Percentiles rank a stretch among this genome's conserved stretches.
Conservation (phyloP, 768 basidiomycete genomes). For the Suillus placidus region DNA sequence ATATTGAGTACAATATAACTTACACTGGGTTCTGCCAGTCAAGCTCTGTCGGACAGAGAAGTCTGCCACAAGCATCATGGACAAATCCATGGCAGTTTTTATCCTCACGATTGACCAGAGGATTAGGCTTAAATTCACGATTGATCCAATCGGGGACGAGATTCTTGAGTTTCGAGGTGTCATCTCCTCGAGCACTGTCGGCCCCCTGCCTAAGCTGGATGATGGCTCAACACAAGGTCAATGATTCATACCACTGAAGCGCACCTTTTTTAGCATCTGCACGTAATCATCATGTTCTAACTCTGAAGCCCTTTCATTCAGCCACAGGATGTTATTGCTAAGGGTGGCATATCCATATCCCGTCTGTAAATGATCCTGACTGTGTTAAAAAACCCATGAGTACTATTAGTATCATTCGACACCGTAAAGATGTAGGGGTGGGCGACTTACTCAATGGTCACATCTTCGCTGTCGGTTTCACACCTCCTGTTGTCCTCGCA, state of each 20-base stretch:
- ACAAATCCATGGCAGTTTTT: no score
- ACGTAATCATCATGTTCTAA: neutral
- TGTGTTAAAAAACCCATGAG: neutral
- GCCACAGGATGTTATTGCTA: neutral
- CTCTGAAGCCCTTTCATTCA: neutral
- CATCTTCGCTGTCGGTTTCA: neutral
- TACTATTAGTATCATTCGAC: no score
- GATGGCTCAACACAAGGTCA: accelerated
- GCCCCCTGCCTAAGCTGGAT: neutral
- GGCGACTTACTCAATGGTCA: neutral
- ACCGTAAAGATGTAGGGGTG: no score
- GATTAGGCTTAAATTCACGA: no score
- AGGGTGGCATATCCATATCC: neutral
- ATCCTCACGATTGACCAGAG: no score
- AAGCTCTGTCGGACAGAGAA: no score
- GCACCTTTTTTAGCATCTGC: neutral
- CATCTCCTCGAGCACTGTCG: neutral
- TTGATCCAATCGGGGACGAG: no score
- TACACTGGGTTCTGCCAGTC: no score
- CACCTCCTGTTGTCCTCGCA: neutral
- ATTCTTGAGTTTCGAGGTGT: no score
- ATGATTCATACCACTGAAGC: neutral
- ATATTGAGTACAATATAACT: no score
- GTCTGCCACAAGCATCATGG: no score
- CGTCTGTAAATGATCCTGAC: neutral